phyloP scores from a whole-genome alignment of 169 alveolate species.

The Plasmodium chabaudi region DNA sequence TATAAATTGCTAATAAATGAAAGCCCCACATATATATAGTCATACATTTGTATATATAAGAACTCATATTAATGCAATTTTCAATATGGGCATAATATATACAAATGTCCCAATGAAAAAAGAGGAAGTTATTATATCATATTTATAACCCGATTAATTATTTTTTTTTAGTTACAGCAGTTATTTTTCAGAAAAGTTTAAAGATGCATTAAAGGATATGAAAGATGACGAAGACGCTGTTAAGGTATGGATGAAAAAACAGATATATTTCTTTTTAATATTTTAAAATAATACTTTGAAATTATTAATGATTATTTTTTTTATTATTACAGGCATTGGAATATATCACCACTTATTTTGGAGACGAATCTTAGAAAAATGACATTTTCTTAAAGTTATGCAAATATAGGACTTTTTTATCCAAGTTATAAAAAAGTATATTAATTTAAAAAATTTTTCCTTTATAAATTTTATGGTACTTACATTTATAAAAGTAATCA shows the following conservation, averaged over 20 bases:
- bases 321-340: slow-evolving; percentile 58
- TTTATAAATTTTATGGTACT: too few species aligned
- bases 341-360: slow-evolving; percentile 47
- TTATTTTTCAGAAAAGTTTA: slow-evolving; percentile 68
- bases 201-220: slow-evolving; percentile 37
- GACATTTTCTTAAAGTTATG: not conserved
- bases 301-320: slow-evolving; percentile 6
- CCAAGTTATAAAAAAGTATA: too few species aligned
- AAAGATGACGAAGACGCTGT: slow-evolving; percentile 40
- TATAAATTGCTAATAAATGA: not conserved
- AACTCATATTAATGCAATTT: too few species aligned
- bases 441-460: too few species aligned
- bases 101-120: too few species aligned
- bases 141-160: too few species aligned
- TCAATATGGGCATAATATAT: too few species aligned
- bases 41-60: too few species aligned
- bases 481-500: too few species aligned
- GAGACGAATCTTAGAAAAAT: slow-evolving; percentile 11
- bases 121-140: too few species aligned
- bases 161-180: slow-evolving; percentile 23
- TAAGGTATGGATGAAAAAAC: slow-evolving; percentile 1
- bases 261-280: not conserved
- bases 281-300: not conserved
- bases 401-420: too few species aligned
- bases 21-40: not conserved